Conservation (phyloP, 1,284 basidiomycete species). For the Coniferiporia weirii region DNA sequence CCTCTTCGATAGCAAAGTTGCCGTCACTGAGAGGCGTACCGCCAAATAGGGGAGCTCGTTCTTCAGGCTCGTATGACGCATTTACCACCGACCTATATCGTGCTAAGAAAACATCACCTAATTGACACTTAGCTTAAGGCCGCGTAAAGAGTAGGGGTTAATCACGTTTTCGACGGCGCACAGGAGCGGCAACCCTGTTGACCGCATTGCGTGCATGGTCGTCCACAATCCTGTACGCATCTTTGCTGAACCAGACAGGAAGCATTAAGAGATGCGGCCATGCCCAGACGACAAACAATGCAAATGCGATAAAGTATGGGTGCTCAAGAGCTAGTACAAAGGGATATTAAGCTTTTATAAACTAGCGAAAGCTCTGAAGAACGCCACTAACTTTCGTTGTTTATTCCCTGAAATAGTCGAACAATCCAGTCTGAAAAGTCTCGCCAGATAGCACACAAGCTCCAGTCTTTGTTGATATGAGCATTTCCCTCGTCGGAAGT, state of each 20-base stretch:
- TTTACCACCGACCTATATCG: constrained; percentile 11
- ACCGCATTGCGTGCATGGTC: constrained; percentile 9
- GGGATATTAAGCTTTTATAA: background rate
- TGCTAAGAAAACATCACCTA: constrained; percentile 12
- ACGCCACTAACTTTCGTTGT: constrained; percentile 12
- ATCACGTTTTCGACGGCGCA: constrained; percentile 13
- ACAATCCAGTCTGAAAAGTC: constrained; percentile 7
- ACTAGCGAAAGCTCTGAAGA: background rate
- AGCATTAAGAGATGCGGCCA: constrained; percentile 18
- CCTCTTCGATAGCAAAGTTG: constrained; percentile 17
- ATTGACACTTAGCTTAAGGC: background rate
- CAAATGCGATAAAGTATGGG: constrained; percentile 15
- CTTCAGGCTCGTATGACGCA: constrained; percentile 7
- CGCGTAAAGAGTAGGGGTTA: background rate
- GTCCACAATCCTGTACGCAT: constrained; percentile 16
- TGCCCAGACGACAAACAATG: constrained; percentile 15
- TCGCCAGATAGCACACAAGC: constrained; percentile 4
- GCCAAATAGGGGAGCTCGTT: constrained; percentile 11
- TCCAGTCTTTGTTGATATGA: constrained; percentile 3
- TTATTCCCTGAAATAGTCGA: background rate
- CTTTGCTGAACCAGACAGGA: constrained; percentile 16
- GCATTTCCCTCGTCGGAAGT: background rate
- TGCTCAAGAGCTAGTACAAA: constrained; percentile 15
- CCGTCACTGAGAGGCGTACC: constrained; percentile 16
- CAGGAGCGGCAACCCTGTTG: background rate